A percentile compares a stretch with the other conserved stretches of the same genome.
These are phyloP conservation scores for Suhomyces xylopsoci DNA, from an alignment of 805 yeast genomes.

Conservation along the genomic window DNA sequence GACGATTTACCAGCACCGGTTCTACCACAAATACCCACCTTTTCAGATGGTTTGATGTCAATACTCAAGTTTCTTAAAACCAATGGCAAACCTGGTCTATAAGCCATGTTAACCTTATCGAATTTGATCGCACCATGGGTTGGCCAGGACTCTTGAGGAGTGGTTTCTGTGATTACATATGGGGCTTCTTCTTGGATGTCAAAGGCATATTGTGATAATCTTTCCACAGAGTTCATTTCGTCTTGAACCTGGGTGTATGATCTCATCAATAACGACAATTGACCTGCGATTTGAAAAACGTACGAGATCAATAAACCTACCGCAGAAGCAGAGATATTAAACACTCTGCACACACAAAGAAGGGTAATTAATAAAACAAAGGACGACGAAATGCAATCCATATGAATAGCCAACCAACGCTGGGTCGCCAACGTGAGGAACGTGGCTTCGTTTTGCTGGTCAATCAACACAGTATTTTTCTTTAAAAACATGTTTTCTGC, in stretches of 20 bases:
- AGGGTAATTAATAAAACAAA: conserved; percentile 43
- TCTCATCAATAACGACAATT: conserved; percentile 49
- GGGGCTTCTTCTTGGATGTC: conserved; percentile 69
- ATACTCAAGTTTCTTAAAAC: conserved; percentile 11
- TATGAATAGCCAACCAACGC: conserved; percentile 65
- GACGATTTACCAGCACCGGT: conserved; percentile 23
- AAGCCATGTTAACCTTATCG: conserved; percentile 5
- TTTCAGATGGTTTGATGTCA: conserved; percentile 8
- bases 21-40: conserved; percentile 19
- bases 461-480: conserved; percentile 45
- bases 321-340: conserved; percentile 52
- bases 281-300: conserved; percentile 50
- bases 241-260: conserved; percentile 69
- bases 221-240: conserved; percentile 72
- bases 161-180: conserved; percentile 42
- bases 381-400: conserved; percentile 52
- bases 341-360: conserved; percentile 54
- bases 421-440: conserved; percentile 60
- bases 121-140: conserved; percentile 14
- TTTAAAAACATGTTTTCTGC: conserved; percentile 45
- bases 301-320: conserved; percentile 68
- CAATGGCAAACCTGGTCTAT: conserved; percentile 11
- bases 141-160: conserved; percentile 52
- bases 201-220: conserved; percentile 60
- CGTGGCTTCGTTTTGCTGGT: conserved; percentile 66